phyloP scores from a whole-genome alignment of 1,284 basidiomycete genomes.

The Mycena sp. region DNA sequence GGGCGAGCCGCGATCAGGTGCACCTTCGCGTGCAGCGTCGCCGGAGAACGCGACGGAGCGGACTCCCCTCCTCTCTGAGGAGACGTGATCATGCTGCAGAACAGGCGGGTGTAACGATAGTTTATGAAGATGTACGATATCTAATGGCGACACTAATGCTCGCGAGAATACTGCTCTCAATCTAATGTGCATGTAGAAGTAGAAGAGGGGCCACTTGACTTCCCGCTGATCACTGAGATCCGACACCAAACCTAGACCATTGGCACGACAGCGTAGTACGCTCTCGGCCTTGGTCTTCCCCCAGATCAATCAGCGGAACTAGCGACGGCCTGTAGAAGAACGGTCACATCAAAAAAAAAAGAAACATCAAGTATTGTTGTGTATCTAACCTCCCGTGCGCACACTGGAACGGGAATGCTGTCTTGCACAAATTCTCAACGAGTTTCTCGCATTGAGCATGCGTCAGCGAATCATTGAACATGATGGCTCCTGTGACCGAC shows the following conservation, averaged over 20 bases:
- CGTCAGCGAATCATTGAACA: slow-evolving; percentile 91
- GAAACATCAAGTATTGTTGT: neutral
- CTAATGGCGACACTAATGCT: no score
- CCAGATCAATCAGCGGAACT: slow-evolving; percentile 52
- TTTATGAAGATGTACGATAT: no score
- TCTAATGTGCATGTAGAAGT: no score
- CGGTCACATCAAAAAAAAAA: slow-evolving; percentile 4
- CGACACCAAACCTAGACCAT: no score
- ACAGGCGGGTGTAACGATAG: no score
- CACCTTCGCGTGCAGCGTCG: slow-evolving; percentile 16
- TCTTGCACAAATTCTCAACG: slow-evolving; percentile 71
- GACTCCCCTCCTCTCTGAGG: slow-evolving; percentile 36
- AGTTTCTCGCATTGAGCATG: slow-evolving; percentile 76
- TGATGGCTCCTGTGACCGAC: slow-evolving; percentile 88
- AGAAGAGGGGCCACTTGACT: no score
- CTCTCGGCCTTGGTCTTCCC: neutral
- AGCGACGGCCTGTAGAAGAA: slow-evolving; percentile 52
- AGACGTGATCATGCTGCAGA: no score
- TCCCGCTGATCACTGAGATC: no score
- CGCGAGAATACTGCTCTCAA: no score
- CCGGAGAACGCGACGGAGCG: slow-evolving; percentile 31
- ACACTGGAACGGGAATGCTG: slow-evolving; percentile 91
- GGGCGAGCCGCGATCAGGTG: neutral
- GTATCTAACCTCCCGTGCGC: slow-evolving; percentile 84
- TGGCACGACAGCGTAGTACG: neutral